phyloP scores from a whole-genome alignment of 2,329 filamentous ascomycete species.

The Exophiala dermatitidis region DNA sequence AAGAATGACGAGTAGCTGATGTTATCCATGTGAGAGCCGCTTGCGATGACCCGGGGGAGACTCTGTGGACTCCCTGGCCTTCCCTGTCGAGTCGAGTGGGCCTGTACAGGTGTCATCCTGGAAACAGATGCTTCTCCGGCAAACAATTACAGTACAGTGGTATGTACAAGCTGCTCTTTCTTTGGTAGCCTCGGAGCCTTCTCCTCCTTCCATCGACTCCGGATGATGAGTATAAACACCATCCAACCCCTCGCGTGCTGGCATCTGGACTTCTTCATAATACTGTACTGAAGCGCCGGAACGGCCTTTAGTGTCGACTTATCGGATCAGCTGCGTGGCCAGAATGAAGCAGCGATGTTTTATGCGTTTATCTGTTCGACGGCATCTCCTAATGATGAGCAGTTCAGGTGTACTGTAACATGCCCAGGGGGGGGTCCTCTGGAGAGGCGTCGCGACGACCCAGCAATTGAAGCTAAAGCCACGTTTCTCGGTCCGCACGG shows the following conservation, averaged over 20 bases:
- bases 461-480: conserved; percentile 19
- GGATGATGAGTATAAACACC: too few species aligned
- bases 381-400: too few species aligned
- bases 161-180: too few species aligned
- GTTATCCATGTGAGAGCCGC: not conserved
- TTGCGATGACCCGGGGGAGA: not conserved
- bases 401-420: not conserved
- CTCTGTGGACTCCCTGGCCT: not conserved
- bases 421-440: not conserved
- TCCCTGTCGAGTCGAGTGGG: not conserved
- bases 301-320: too few species aligned
- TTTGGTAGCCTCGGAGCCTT: too few species aligned
- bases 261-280: too few species aligned
- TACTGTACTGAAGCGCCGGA: too few species aligned
- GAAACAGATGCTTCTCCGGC: not conserved
- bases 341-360: too few species aligned
- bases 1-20: not conserved
- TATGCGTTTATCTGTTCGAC: too few species aligned
- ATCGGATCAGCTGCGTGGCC: too few species aligned
- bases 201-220: too few species aligned
- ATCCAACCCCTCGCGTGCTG: too few species aligned
- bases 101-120: not conserved
- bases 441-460: not conserved
- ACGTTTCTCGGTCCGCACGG: conserved; percentile 20
- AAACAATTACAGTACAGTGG: not conserved